These are phyloP conservation scores for Aspergillus nomiae DNA, from an alignment of 2,329 filamentous ascomycete genomes.

Conservation along the genomic window DNA sequence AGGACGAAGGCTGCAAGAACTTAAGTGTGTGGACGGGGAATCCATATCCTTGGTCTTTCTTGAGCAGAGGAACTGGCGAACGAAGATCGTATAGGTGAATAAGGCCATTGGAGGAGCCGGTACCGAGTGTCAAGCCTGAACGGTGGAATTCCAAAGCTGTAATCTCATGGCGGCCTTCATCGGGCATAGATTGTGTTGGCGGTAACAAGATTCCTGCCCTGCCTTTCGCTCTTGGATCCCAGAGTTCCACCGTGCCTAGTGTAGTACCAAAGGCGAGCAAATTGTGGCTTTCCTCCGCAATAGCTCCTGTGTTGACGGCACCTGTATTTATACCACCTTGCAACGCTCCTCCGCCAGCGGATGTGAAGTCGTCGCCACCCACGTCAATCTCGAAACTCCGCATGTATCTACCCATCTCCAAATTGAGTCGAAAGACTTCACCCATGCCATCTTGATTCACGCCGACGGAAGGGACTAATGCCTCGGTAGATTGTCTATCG, in stretches of 20 bases:
- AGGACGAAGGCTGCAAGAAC: slow-evolving; percentile 65
- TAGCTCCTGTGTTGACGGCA: slow-evolving; percentile 81
- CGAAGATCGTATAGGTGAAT: slow-evolving; percentile 91
- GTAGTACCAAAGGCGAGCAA: slow-evolving; percentile 92
- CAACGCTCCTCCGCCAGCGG: slow-evolving; percentile 69
- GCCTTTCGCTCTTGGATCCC: slow-evolving; percentile 84
- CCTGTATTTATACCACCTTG: slow-evolving; percentile 86
- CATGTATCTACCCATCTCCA: slow-evolving; percentile 93
- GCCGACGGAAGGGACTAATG: slow-evolving; percentile 83
- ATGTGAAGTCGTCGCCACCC: slow-evolving; percentile 73
- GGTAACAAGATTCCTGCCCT: slow-evolving; percentile 75
- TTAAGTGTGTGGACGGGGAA: slow-evolving; percentile 85
- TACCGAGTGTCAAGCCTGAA: slow-evolving; percentile 80
- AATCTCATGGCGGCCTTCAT: slow-evolving; percentile 60
- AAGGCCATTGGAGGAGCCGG: slow-evolving; percentile 84
- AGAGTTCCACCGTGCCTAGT: slow-evolving; percentile 94
- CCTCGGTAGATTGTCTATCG: slow-evolving; percentile 78
- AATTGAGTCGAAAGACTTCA: slow-evolving; percentile 88
- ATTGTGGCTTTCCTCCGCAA: slow-evolving; percentile 88
- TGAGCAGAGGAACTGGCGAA: slow-evolving; percentile 79
- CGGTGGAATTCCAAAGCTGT: slow-evolving; percentile 85
- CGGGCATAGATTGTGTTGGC: slow-evolving; percentile 44
- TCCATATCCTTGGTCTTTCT: slow-evolving; percentile 95
- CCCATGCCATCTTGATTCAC: slow-evolving; percentile 82
- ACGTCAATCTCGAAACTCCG: slow-evolving; percentile 90